Base-by-base conservation (phyloP, 2,329 filamentous ascomycete genomes). In the Botrytis byssoidea region DNA sequence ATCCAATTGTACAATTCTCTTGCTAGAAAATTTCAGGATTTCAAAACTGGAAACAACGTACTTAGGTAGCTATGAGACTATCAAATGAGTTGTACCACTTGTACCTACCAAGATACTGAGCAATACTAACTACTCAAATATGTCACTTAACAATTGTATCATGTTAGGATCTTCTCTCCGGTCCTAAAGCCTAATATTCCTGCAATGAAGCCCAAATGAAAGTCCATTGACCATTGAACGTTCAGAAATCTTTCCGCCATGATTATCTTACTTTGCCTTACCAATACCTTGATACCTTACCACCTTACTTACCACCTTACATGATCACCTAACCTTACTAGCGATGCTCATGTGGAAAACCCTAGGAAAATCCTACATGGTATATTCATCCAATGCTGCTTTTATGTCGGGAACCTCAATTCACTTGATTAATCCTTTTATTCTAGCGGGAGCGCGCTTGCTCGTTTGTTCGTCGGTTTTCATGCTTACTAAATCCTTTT, bases 391-490 rank as follows among this genome's bases (percentile, higher is more conserved):
- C 60, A 68, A 69, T 71, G 73, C 72, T 71, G 72, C 69, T 73
- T 73, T 75, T 69, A 70, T 29, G 22, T 25, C 32, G 66, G 20
- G 12, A 40, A 46, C 42, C 18, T 14, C 46, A 57, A 57, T 55
- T 35, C 48, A 72, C 44, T 44, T 25, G 22, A 6, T 55, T 20
- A 8, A 42, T 66, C 44, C 59, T n/a, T 40, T 20, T 12, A 48
- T 76, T 74, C 74, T 77, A 81, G 81, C 81, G 71, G 51, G 64
- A 61, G 77, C 82, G 82, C 83, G 82, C 81, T 83, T 83, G 81
- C 80, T 83, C 79, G 76, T 80, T 79, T 80, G 77, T 76, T 73
- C 77, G 16, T 73, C 55, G n/a, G 29, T 67, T 67, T 67, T 42
- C 68, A 55, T n/a, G 74, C 74, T 77, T 75, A 69, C 75, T 68